Base-by-base conservation (phyloP, 1,284 basidiomycete genomes). In the Meira nashicola region DNA sequence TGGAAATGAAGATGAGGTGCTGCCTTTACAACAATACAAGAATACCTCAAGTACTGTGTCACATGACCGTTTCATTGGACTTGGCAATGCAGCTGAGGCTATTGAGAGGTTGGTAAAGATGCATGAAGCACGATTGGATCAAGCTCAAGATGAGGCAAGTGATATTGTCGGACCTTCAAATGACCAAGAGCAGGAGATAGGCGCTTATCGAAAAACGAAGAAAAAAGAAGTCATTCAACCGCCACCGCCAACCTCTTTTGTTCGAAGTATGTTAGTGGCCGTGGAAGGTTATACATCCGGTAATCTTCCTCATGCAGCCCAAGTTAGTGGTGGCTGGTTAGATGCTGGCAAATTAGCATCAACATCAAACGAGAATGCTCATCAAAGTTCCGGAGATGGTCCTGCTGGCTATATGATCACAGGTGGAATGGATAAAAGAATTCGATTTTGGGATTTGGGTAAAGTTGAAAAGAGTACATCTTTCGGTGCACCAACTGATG, bases 381-480 rank as follows among this genome's bases (percentile, higher is more conserved):
- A 43, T 11, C 28, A 44, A 37, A 17, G 19, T 15, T 49, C 39
- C 15, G 19, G 21, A 38, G 23, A 39, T n/a, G 64, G 67, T 8
- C 69, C 71, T 66, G 82, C 50, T 21, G 91, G 89, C 1, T 93
- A 86, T 73, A 82, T 91, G 78, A 80, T 92, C 40, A 88, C 84
- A 43, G 90, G 86, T 0, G 92, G 89, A 0, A 88, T 90, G 65
- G 91, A 94, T 75, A 83, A 86, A 41, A 86, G 84, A 68, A 81
- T 94, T 48, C 83, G 89, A 9, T 82, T 90, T 62, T 92, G 89
- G 90, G 90, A 94, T 77, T 79, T 94, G 50, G 78, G 71, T 5
- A 62, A 82, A 64, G 78, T 86, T 23, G 89, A 91, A 62, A 89
- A 55, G 77, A 81, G 47, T 14, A 41, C 62, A 0, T 62, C 60